Base-by-base conservation (phyloP, 75 land plant species). In the Pinus taeda region DNA sequence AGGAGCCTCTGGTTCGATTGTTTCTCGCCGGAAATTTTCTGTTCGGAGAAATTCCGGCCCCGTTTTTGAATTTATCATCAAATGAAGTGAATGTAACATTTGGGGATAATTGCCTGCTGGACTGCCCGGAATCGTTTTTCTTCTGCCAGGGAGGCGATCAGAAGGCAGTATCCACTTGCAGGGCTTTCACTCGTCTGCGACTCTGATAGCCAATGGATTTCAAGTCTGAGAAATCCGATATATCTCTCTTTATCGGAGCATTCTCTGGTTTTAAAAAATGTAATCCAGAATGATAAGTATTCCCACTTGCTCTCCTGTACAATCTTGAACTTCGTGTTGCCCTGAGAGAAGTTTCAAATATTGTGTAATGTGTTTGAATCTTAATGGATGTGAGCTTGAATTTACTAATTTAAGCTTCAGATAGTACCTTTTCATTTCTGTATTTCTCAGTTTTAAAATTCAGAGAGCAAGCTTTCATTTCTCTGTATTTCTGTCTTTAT, bases 11-110 rank as follows among this genome's bases (percentile, higher is more conserved):
- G n/a, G 61, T 22, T 79, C 79, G 91, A 83, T 81, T 93, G 36
- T 59, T 91, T 70, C 77, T 93, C 3, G 87, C 87, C 3, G 85
- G 91, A n/a, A 93, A 93, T 61, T 93, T 84, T 77, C 67, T 93
- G 33, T 79, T 76, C 4, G 96, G 96, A 59, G 80, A 89, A 26
- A 80, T 93, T 20, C 96, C 96, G 26, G 76, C 76, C 1, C 88
- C 78, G 3, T 76, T 89, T n/a, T 9, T 81, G 83, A 60, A 57
- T 4, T 22, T 91, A 65, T 74, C 82, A 39, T 76, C 84, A 12
- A 92, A 81, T 4, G 42, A 79, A 3, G 86, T 82, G 17, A 57
- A 53, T 17, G 80, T 87, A 6, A 84, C 85, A 56, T 63, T 93
- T 24, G 89, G 69, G 13, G 84, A 80, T 30, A 93, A 93, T 66